Base-by-base conservation (phyloP, 768 basidiomycete species). In the Boletus pseudo-olivaceus region DNA sequence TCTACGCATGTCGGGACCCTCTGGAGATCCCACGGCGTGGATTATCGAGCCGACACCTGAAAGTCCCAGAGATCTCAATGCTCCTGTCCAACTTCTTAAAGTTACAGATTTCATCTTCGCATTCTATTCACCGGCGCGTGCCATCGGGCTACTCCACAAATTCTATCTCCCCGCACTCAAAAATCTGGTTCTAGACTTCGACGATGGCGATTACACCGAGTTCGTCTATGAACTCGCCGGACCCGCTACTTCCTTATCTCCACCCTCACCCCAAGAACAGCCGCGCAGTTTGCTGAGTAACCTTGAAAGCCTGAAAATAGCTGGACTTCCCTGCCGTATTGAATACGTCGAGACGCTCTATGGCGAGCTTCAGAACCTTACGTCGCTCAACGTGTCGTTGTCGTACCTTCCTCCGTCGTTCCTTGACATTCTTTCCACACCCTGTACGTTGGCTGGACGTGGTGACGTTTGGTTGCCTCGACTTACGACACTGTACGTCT, bases 1-100 rank as follows among this genome's bases (percentile, higher is more conserved):
- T 3, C 72, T 90, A 9, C 75, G 73, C 35, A 62, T 73, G 43
- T 87, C 88, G 10, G 85, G 87, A 1, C 86, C 88, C 12, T 63
- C 69, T 2, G 78, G 73, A 34, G 55, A 63, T 15, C 73, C 74
- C 9, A 61, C 68, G 8, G 67, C 72, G 10, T 80, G 78, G 78
- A 29, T 54, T 40, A 46, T 54, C 15, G 62, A 60, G 35, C 55
- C 60, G 11, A 52, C 54, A 10, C 49, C 56, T 7, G 56, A 51
- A 23, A 49, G 67, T 41, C 46, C 62, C 9, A 59, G 54, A 7
- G 61, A 67, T 19, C 72, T 71, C 54, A 64, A 69, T 17, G 51
- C 57, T 19, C 63, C 70, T 7, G 61, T 80, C 40, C 53, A 55
- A 35, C 54, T 71, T n/a, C 62, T 17, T 8, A 63, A 52, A 30